Base-by-base conservation (phyloP, 2,329 filamentous ascomycete species). In the Monosporascus sp. region DNA sequence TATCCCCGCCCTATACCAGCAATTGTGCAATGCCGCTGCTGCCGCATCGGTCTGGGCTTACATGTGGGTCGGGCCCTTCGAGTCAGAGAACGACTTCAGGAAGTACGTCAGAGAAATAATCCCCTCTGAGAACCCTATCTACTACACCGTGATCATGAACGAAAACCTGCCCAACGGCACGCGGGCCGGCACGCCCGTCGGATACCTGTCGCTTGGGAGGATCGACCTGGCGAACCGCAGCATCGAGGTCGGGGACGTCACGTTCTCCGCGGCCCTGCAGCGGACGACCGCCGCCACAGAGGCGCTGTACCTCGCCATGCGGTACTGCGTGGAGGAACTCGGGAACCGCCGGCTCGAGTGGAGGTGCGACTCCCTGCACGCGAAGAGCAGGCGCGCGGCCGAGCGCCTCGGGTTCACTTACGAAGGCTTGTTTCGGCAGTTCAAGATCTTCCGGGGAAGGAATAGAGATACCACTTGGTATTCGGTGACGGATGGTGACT, bases 381-480 rank as follows among this genome's bases (percentile, higher is more conserved):
- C 37, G 20, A 25, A 25, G 48, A 49, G 48, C 48, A 17, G 37
- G 48, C 48, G 48, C 37, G 48, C 48, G 6, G 48, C 48, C 6
- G 48, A 39, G 48, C 48, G 48, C n/a, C 20, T 41, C 18, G 48
- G 48, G 2, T 49, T 49, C 37, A 49, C 35, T 24, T 49, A 49
- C 37, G 48, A 49, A 27, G 48, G 48, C 22, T 7, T 41, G 37
- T 27, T 49, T n/a, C 48, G 48, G 18, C 22, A 49, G 37, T 41
- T 39, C 48, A 38, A 41, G 11, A 49, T 49, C 48, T 27, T 18
- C 20, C 48, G 48, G 3, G 48, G 48, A 14, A 24, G 37, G 31
- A 52, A 52, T 25, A 49, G 27, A 24, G 45, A 43, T 24, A 48
- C 38, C 41, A 24, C 22, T 24, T 44, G 41, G 41, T 44, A 44